These are phyloP conservation scores for Chrysosporium keratinophilum DNA, from an alignment of 2,329 filamentous ascomycete genomes.

Conservation along the genomic window DNA sequence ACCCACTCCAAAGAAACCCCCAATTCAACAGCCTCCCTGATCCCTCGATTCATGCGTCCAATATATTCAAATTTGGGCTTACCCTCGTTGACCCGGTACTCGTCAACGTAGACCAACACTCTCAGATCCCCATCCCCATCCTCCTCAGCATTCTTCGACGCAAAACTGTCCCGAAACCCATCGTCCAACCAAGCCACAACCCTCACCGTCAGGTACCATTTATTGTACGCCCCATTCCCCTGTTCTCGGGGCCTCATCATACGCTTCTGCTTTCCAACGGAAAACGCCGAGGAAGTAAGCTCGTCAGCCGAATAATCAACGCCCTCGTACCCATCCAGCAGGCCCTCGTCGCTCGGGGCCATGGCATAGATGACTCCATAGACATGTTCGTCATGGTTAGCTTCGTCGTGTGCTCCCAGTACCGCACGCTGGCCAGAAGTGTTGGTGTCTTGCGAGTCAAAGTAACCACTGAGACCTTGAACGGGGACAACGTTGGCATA, in stretches of 20 bases:
- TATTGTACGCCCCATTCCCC: constrained; percentile 29
- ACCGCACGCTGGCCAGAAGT: too few relatives aligned
- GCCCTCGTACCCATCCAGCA: too few relatives aligned
- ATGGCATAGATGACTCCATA: too few relatives aligned
- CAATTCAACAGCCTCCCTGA: constrained; percentile 29
- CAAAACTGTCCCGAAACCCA: too few relatives aligned
- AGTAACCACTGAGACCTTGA: constrained; percentile 1
- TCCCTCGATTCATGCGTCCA: constrained; percentile 35
- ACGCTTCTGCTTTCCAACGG: constrained; percentile 16
- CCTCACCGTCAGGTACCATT: constrained; percentile 28
- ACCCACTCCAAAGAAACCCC: constrained; percentile 30
- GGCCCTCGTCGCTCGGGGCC: too few relatives aligned
- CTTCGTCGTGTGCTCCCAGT: too few relatives aligned
- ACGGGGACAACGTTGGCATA: constrained; percentile 34
- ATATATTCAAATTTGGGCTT: constrained; percentile 33
- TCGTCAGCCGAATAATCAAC: too few relatives aligned
- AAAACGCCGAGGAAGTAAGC: not conserved
- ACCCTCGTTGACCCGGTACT: constrained; percentile 26
- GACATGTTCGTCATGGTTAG: too few relatives aligned
- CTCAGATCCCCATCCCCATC: constrained; percentile 16
- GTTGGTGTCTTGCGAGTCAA: not conserved
- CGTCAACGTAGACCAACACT: constrained; percentile 36
- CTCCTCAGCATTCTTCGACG: not conserved
- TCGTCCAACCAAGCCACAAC: constrained; percentile 15
- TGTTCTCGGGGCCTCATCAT: constrained; percentile 23